A percentile compares a stretch with the other conserved stretches of the same genome.
These are phyloP conservation scores for Immersiella caudata DNA, from an alignment of 495 filamentous ascomycete species.

Conservation along the genomic window DNA sequence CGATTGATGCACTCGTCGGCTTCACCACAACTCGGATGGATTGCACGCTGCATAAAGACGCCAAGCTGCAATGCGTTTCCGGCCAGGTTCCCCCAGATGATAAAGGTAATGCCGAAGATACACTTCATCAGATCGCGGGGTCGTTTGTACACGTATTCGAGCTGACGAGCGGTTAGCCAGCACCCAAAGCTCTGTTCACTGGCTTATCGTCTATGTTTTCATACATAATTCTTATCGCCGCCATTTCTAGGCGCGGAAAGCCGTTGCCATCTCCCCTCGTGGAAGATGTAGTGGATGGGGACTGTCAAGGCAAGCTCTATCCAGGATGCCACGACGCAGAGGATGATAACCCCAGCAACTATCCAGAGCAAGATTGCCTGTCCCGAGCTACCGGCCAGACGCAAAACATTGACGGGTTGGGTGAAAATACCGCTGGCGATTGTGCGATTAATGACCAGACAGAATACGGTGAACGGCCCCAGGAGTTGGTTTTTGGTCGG, in stretches of 20 bases:
- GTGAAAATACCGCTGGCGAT: slow-evolving; percentile 48
- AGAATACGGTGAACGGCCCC: slow-evolving; percentile 1
- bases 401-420: slow-evolving; percentile 39
- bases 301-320: neutral
- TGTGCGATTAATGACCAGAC: slow-evolving; percentile 36
- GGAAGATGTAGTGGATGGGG: neutral
- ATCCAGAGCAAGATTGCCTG: slow-evolving; percentile 45
- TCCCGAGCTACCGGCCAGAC: slow-evolving; percentile 40
- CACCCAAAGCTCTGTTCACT: neutral
- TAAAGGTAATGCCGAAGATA: neutral
- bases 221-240: neutral
- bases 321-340: neutral
- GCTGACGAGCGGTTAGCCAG: neutral
- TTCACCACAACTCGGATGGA: neutral
- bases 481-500: neutral
- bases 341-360: slow-evolving; percentile 35
- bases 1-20: slow-evolving; percentile 3
- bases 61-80: slow-evolving; percentile 3
- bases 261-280: neutral
- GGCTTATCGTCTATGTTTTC: neutral
- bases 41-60: neutral
- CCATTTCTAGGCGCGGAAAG: neutral
- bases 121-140: slow-evolving; percentile 2
- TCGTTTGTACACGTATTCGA: slow-evolving; percentile 11
- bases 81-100: slow-evolving; percentile 3